Base-by-base conservation (phyloP, 306 rosid genomes). In the Trichosanthes cucumerina region DNA sequence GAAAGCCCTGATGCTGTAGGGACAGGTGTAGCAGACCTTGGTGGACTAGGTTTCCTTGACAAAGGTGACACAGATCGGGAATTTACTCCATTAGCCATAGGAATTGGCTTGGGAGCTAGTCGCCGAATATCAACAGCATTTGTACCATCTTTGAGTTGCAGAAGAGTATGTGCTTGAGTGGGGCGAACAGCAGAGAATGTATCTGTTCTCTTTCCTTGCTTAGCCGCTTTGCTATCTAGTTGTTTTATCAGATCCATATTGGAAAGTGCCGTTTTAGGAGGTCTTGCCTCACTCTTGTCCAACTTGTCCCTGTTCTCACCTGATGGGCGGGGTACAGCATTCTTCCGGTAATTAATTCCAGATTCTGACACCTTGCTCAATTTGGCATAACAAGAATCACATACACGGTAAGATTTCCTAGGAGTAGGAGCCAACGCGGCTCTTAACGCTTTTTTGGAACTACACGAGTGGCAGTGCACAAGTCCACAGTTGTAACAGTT, bases 401-500 rank as follows among this genome's bases (percentile, higher is more conserved):
- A 96, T 63, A 93, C 99, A 74, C 98, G 98, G 85, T 93, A 92
- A 56, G 98, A 92, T 88, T 96, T 96, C 85, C 91, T 86, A 36
- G 94, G 96, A 80, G 89, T 93, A 78, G 99, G 99, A 80, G 98
- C 97, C 97, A 96, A 83, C 41, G 96, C 86, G 78, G 99, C 98
- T 80, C 86, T 93, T 28, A 88, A 84, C 81, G 91, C 89, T 84
- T 91, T 96, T 87, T 87, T 93, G 85, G 96, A 90, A 84, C 97
- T 96, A 81, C 98, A 96, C 33, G 99, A 88, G 83, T 93, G 96
- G 78, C 99, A 96, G 71, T 90, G 88, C 81, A 93, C 96, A 86
- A 91, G 96, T 80, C 99, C 99, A 83, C 99, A 96, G 80, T 96
- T 96, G 57, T 96, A 96, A 79, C 99, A 96, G 72, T 96, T 93